phyloP scores from a whole-genome alignment of 2,329 filamentous ascomycete species.

The Fusarium tupiense region DNA sequence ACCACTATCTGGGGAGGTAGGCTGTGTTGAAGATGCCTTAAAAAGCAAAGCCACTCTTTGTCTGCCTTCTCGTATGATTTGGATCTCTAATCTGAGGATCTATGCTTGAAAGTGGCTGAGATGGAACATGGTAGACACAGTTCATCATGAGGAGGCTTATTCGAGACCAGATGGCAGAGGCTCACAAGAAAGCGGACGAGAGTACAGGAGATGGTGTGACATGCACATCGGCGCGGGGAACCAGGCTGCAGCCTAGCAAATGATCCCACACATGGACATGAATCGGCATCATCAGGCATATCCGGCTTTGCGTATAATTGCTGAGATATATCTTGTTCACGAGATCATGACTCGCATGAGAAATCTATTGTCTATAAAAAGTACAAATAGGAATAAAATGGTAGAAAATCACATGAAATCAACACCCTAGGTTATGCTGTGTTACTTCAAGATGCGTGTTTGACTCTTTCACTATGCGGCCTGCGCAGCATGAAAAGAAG shows the following conservation, averaged over 20 bases:
- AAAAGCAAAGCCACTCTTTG: not conserved
- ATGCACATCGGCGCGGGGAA: not conserved
- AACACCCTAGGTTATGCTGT: not conserved
- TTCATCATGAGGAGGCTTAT: not conserved
- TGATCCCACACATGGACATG: not conserved
- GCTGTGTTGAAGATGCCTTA: not conserved
- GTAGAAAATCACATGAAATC: not conserved
- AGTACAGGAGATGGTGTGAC: not conserved
- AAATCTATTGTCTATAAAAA: not conserved
- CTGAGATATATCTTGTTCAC: not conserved
- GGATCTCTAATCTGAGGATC: not conserved
- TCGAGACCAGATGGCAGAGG: not conserved
- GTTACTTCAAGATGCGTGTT: not conserved
- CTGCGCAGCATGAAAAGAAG: constrained; percentile 7
- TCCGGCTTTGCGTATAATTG: not conserved
- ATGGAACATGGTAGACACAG: not conserved
- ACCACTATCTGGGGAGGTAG: not conserved
- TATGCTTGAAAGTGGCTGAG: not conserved
- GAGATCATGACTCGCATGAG: not conserved
- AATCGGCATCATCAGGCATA: not conserved
- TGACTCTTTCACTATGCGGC: not conserved
- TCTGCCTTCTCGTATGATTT: not conserved
- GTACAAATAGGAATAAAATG: not conserved
- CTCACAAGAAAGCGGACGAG: not conserved
- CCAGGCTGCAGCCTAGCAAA: not conserved